A percentile compares a stretch with the other conserved stretches of the same genome.
These are phyloP conservation scores for Zygoascus meyerae DNA, from an alignment of 1,139 yeast species.

Conservation along the genomic window DNA sequence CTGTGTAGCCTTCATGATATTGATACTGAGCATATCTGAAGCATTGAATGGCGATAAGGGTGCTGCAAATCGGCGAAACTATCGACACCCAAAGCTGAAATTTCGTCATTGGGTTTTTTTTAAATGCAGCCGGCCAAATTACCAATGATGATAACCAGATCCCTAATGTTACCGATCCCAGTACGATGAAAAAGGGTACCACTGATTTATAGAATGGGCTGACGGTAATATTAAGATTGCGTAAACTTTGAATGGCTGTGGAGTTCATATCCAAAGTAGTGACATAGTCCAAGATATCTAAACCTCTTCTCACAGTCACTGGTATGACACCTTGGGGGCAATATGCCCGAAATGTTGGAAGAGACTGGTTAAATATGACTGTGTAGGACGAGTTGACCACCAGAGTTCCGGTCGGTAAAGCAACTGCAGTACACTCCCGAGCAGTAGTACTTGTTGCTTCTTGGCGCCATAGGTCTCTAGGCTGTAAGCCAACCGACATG, in stretches of 20 bases:
- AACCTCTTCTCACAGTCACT: background rate
- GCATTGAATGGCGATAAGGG: background rate
- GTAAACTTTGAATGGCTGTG: no score
- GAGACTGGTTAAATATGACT: constrained; percentile 10
- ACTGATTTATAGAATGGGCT: constrained; percentile 23
- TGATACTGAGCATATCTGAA: constrained; percentile 17
- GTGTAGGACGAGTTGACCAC: constrained; percentile 18
- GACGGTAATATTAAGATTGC: background rate
- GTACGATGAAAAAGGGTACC: constrained; percentile 7
- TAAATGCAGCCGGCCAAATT: background rate
- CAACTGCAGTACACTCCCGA: constrained; percentile 15
- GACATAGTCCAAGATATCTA: background rate
- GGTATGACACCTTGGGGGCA: constrained; percentile 20
- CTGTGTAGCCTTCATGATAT: constrained; percentile 19
- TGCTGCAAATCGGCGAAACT: constrained; percentile 2
- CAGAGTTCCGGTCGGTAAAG: constrained; percentile 16
- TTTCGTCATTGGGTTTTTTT: background rate
- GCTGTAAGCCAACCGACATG: no score
- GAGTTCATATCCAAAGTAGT: constrained; percentile 11
- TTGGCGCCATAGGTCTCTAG: constrained; percentile 7
- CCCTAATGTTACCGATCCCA: constrained; percentile 9
- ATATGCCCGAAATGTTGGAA: constrained; percentile 18
- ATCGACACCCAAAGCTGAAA: constrained; percentile 2
- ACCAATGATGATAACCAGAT: constrained; percentile 4
- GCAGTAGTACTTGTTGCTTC: constrained; percentile 11